A percentile compares a stretch with the other conserved stretches of the same genome.
phyloP scores from a whole-genome alignment of 2,329 filamentous ascomycete genomes.

The Microascus cirrosus region DNA sequence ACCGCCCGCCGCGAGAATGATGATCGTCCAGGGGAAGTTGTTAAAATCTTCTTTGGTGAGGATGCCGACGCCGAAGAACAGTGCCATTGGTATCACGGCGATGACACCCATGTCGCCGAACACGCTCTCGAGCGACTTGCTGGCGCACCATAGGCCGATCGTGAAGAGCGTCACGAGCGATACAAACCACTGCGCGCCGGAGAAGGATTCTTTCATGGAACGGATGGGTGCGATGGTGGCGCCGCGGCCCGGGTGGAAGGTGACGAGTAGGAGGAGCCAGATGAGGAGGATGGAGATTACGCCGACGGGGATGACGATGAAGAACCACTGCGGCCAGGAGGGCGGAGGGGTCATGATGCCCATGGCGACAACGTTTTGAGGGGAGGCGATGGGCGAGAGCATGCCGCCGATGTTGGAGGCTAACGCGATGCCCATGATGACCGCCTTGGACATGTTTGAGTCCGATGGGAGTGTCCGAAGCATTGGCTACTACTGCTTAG shows the following conservation, averaged over 20 bases:
- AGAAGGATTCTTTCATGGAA: constrained; percentile 78
- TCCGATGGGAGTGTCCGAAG: constrained; percentile 84
- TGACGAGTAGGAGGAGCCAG: constrained; percentile 74
- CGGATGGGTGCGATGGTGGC: constrained; percentile 88
- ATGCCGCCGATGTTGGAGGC: constrained; percentile 94
- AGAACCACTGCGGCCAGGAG: constrained; percentile 95
- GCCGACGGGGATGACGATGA: constrained; percentile 86
- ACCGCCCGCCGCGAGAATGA: constrained; percentile 91
- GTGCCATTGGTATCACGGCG: constrained; percentile 86
- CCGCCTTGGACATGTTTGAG: constrained; percentile 86
- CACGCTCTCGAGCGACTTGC: constrained; percentile 72
- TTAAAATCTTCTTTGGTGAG: constrained; percentile 99
- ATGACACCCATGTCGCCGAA: constrained; percentile 99
- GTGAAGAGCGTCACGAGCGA: constrained; percentile 70
- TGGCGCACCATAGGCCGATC: constrained; percentile 85
- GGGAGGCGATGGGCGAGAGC: constrained; percentile 91
- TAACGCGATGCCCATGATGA: constrained; percentile 90
- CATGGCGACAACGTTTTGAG: constrained; percentile 92
- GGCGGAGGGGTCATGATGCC: constrained; percentile 90
- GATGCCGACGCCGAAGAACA: constrained; percentile 95
- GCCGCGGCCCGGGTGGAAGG: constrained; percentile 75
- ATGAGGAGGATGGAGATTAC: constrained; percentile 79
- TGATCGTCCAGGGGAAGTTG: constrained; percentile 99
- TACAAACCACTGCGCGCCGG: constrained; percentile 88
- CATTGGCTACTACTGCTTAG: constrained; percentile 54